Base-by-base conservation (phyloP, 2,329 filamentous ascomycete genomes). In the Diaporthe humulicola region DNA sequence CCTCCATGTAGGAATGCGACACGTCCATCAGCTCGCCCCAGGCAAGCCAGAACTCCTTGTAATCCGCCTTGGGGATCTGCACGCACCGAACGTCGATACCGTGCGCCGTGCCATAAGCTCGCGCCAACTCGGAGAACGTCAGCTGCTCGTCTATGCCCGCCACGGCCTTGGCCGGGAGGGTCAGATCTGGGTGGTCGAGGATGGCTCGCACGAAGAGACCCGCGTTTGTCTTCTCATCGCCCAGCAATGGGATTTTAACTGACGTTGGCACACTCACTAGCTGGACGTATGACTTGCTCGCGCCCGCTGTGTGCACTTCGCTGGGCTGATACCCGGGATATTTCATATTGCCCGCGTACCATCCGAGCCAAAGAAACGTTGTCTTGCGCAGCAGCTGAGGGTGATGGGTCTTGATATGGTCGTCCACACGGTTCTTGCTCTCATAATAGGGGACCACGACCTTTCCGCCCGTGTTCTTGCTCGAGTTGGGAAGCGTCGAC, bases 401-500 rank as follows among this genome's bases (percentile, higher is more conserved):
- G 7, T 67, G 61, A 12, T 85, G 79, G 0, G 79, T 71, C 36
- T 82, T 84, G 78, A 87, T 87, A 40, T 82, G 82, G 25, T 79
- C 80, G 75, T 87, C 85, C 8, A 86, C 80, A 1, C 79, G 78
- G 33, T 82, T 82, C 77, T 88, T 88, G 75, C 79, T 82, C n/a
- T 84, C 84, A 75, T 85, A 86, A 74, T 88, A 85, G 0, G 85
- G 83, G 0, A 86, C 80, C 5, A 78, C 48, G 3, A 79, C 73
- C 64, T 82, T 81, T 0, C 85, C 85, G 0, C 76, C 74, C 7
- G 81, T 81, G 22, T 83, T 79, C 17, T 74, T 77, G 45, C 76
- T 78, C 7, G 81, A 78, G 48, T 83, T 81, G 1, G 86, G 86
- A 7, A 86, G 80, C 0, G 86, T 87, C 10, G 83, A 86, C 85